phyloP scores from a whole-genome alignment of 148 eudicot genomes.

The Cornus kousa region DNA sequence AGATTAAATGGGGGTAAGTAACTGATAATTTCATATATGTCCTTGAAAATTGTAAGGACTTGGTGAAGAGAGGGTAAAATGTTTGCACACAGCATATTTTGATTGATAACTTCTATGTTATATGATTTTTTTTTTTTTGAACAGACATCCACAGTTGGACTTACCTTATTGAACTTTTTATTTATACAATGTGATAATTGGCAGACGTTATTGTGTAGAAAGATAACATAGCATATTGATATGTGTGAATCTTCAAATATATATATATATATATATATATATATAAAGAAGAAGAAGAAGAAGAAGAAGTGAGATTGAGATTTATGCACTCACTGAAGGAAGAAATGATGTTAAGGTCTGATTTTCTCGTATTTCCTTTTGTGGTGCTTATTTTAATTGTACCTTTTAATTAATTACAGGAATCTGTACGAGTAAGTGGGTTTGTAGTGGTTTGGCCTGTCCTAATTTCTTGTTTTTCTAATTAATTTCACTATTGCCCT shows the following conservation, averaged over 20 bases:
- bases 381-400: neutral
- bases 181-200: neutral
- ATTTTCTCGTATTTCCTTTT: neutral
- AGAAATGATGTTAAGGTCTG: neutral
- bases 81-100: neutral
- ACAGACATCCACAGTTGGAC: neutral
- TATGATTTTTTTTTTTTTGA: neutral
- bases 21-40: neutral
- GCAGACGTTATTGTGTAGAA: neutral
- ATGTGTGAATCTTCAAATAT: neutral
- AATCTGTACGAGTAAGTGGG: neutral
- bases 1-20: constrained; percentile 89
- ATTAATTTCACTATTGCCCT: neutral
- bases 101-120: neutral
- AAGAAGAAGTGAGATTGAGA: neutral
- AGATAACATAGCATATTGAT: neutral
- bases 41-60: constrained; percentile 1
- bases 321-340: neutral
- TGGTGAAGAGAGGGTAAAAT: neutral
- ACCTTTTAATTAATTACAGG: neutral
- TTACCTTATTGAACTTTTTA: neutral
- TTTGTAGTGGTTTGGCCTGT: neutral
- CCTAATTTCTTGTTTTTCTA: neutral
- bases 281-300: too few relatives aligned
- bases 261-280: too few relatives aligned